phyloP scores from a whole-genome alignment of 2,329 filamentous ascomycete species.

The Phaeosphaeriaceae sp. region DNA sequence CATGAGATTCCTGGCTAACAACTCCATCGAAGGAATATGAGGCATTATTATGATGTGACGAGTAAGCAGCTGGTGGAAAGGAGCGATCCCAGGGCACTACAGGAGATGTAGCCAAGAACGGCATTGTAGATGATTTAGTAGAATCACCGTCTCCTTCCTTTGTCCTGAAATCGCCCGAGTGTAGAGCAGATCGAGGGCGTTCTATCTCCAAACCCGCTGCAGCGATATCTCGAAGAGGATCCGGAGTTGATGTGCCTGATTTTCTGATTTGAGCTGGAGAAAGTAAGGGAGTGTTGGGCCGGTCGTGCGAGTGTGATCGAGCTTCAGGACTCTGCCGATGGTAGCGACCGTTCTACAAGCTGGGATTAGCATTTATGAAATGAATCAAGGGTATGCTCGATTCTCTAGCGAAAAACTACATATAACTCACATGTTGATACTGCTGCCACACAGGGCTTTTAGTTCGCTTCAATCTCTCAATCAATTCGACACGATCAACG shows the following conservation, averaged over 20 bases:
- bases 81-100: constrained; percentile 63
- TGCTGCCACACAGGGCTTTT: constrained; percentile 77
- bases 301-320: constrained; percentile 33
- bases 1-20: constrained; percentile 25
- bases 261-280: constrained; percentile 44
- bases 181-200: constrained; percentile 76
- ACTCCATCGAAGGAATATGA: constrained; percentile 23
- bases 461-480: constrained; percentile 80
- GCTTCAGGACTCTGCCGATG: constrained; percentile 17
- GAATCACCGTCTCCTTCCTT: constrained; percentile 43
- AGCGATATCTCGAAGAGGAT: constrained; percentile 35
- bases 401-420: background rate
- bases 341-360: constrained; percentile 21
- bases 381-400: background rate
- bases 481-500: constrained; percentile 75
- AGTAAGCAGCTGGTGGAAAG: constrained; percentile 50
- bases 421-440: constrained; percentile 57
- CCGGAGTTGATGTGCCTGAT: constrained; percentile 39
- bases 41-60: constrained; percentile 19
- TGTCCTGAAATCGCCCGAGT: constrained; percentile 67
- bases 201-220: constrained; percentile 66
- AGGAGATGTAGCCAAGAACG: constrained; percentile 56
- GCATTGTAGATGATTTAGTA: constrained; percentile 14
- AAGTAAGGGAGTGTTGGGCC: constrained; percentile 41
- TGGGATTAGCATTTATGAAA: constrained; percentile 19